These are phyloP conservation scores for Phytophthora pini DNA, from an alignment of 352 stramenopile species.

Conservation along the genomic window DNA sequence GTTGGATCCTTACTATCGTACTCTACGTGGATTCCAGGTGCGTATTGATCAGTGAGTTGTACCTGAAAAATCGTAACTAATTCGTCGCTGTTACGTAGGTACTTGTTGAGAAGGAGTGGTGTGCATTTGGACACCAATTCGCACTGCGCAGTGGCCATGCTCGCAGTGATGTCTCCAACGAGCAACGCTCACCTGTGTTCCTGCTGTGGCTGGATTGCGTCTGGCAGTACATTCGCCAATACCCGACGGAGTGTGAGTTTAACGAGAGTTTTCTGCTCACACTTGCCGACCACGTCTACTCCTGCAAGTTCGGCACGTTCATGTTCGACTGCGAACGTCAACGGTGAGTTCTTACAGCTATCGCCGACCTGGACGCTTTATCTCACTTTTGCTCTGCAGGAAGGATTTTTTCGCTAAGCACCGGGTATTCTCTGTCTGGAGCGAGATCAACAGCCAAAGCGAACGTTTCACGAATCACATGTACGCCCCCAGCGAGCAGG, in stretches of 20 bases:
- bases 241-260: constrained; percentile 98
- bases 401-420: constrained; percentile 85
- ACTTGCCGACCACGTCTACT: constrained; percentile 97
- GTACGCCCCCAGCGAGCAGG: constrained; percentile 58
- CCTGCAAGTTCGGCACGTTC: constrained; percentile 98
- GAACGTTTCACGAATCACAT: constrained; percentile 76
- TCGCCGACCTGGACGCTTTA: neutral
- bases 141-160: constrained; percentile 94
- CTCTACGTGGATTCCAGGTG: constrained; percentile 95
- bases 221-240: constrained; percentile 97
- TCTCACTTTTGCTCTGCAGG: constrained; percentile 32
- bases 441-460: constrained; percentile 74
- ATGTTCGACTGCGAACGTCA: constrained; percentile 97
- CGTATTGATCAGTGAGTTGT: constrained; percentile 83
- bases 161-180: constrained; percentile 85
- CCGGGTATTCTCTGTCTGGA: constrained; percentile 82
- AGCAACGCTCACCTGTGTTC: constrained; percentile 98
- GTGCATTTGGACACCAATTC: constrained; percentile 99
- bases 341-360: constrained; percentile 43
- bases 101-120: constrained; percentile 99
- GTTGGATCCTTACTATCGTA: constrained; percentile 98
- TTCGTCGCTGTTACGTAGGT: constrained; percentile 26
- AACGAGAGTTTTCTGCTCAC: constrained; percentile 93
- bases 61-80: too few species aligned
- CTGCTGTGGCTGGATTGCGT: constrained; percentile 98